phyloP scores from a whole-genome alignment of 1,284 basidiomycete genomes.

The Cutaneotrichosporon sp. region DNA sequence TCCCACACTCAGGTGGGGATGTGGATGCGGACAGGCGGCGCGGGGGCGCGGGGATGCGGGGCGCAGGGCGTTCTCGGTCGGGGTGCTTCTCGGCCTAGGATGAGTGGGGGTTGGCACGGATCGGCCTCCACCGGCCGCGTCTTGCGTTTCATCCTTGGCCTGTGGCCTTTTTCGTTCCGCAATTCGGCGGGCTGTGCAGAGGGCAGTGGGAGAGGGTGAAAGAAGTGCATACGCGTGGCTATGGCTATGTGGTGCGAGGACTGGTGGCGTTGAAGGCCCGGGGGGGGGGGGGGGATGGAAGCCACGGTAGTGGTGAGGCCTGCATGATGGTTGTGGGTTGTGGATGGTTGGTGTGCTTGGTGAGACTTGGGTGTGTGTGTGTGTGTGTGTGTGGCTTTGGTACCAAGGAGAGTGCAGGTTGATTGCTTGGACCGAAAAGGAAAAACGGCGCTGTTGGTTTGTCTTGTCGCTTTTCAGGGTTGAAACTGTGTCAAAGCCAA shows the following conservation, averaged over 20 bases:
- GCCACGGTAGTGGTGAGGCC: neutral
- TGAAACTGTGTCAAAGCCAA: neutral
- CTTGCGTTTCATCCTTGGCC: conserved; percentile 6
- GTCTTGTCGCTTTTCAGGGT: neutral
- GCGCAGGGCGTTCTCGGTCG: neutral
- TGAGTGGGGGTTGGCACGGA: conserved; percentile 6
- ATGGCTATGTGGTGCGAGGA: neutral
- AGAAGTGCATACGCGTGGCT: neutral
- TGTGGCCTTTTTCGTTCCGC: neutral
- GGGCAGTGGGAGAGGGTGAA: neutral
- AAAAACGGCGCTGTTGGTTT: neutral
- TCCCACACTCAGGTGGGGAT: neutral
- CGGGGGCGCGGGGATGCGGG: neutral
- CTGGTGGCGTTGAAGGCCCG: neutral
- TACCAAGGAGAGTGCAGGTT: neutral
- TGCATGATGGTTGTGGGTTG: neutral
- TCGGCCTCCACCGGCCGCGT: conserved; percentile 14
- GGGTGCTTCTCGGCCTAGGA: conserved; percentile 3
- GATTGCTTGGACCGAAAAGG: neutral
- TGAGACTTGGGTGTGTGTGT: no score
- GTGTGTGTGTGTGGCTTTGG: neutral
- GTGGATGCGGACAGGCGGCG: neutral
- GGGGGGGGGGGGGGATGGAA: neutral
- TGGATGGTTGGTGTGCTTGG: no score
- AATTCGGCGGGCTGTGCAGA: neutral